Conservation (phyloP, 164 flowering plant species). For the Warburgia ugandensis region DNA sequence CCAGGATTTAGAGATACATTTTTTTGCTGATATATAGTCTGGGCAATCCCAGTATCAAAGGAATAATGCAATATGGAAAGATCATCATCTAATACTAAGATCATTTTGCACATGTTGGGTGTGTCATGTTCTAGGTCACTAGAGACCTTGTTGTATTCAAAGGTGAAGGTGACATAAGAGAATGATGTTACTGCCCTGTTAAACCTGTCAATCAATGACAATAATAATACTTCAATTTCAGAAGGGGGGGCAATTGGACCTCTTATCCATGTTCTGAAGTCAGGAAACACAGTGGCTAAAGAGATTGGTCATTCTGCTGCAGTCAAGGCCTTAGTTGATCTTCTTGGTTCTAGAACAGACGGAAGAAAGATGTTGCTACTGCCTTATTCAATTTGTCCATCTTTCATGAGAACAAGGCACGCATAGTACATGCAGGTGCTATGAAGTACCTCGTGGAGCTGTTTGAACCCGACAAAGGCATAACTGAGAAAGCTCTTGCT, state of each 20-base stretch:
- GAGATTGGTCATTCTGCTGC: conserved; percentile 92
- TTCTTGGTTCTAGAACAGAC: conserved; percentile 76
- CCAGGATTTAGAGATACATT: no score
- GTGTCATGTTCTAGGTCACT: no score
- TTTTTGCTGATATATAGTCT: no score
- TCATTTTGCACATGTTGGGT: no score
- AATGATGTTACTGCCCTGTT: conserved; percentile 88
- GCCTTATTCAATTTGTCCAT: conserved; percentile 90
- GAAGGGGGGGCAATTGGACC: conserved; percentile 76
- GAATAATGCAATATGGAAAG: no score
- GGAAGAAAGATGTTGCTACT: conserved; percentile 93
- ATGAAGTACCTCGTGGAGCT: conserved; percentile 65
- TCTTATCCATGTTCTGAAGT: conserved; percentile 59
- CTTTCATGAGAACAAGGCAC: conserved; percentile 82
- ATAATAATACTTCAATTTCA: conserved; percentile 61
- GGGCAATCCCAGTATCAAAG: no score
- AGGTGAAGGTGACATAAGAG: conserved; percentile 49
- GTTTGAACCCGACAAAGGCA: conserved; percentile 54
- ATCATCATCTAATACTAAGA: no score
- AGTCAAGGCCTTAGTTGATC: conserved; percentile 67
- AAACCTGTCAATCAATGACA: conserved; percentile 73
- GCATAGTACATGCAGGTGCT: conserved; percentile 89
- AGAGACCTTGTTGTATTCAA: conserved; percentile 56
- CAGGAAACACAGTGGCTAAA: conserved; percentile 65
- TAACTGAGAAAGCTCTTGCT: conserved; percentile 89